These are phyloP conservation scores for Xylaria digitata DNA, from an alignment of 2,329 filamentous ascomycete species.

Conservation along the genomic window DNA sequence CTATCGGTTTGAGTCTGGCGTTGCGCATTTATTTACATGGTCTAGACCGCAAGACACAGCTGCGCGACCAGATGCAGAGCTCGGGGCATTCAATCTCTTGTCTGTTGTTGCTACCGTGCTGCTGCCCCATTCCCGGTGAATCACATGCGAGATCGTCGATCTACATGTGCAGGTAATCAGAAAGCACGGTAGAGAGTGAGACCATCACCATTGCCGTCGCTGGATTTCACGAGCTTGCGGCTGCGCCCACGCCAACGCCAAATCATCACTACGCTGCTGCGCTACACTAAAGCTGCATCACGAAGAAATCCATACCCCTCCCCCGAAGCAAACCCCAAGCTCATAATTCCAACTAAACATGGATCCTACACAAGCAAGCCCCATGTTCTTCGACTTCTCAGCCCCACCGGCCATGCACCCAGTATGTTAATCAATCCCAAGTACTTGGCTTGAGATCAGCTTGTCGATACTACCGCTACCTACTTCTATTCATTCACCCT, in stretches of 20 bases:
- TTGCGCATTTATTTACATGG: constrained; percentile 23
- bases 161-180: constrained; percentile 21
- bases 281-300: neutral
- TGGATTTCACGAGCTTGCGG: neutral
- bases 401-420: constrained; percentile 46
- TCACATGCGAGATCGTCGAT: constrained; percentile 40
- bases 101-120: constrained; percentile 9
- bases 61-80: constrained; percentile 37
- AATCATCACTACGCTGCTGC: neutral
- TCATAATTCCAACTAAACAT: constrained; percentile 34
- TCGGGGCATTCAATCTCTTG: constrained; percentile 24
- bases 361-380: constrained; percentile 49
- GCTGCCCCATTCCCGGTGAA: constrained; percentile 25
- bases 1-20: constrained; percentile 11
- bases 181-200: constrained; percentile 7
- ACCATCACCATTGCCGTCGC: constrained; percentile 13
- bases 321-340: constrained; percentile 8
- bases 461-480: neutral
- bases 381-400: constrained; percentile 54
- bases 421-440: constrained; percentile 40
- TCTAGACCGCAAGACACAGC: constrained; percentile 26
- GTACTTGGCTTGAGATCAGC: constrained; percentile 10
- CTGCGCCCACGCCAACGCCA: too few species aligned
- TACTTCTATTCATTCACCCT: neutral
- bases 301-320: constrained; percentile 8